Evolutionary conservation across 1,139 yeast species (phyloP).

Genomic region (Casaregolazyma suthepensis): DNA sequence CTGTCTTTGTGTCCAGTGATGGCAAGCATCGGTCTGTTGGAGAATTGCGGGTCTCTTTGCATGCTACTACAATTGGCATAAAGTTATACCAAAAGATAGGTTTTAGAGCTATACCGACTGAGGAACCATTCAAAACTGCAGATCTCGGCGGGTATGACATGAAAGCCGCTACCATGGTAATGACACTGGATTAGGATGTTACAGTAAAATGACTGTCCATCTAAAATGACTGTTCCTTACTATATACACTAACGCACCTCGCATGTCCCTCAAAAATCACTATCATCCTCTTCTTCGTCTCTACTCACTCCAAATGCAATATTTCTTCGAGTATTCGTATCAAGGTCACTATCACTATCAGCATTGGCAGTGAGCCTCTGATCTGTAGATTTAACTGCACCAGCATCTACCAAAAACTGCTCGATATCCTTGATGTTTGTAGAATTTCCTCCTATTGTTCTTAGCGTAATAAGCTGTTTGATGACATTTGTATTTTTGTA

Average conservation of each 20-base stretch:
- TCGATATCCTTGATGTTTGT: slow-evolving; percentile 67
- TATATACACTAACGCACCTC: neutral
- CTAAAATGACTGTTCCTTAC: neutral
- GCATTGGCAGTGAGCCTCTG: slow-evolving; percentile 58
- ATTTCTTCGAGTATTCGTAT: slow-evolving; percentile 7
- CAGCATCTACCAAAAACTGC: slow-evolving; percentile 54
- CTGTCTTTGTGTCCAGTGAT: slow-evolving; percentile 3
- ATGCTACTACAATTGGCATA: neutral
- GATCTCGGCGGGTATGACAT: neutral
- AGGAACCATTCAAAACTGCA: neutral
- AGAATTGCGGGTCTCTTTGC: slow-evolving; percentile 2
- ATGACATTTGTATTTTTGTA: slow-evolving; percentile 71
- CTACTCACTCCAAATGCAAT: slow-evolving; percentile 1
- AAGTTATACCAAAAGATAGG: slow-evolving; percentile 2
- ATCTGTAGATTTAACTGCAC: slow-evolving; percentile 62
- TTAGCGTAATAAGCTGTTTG: slow-evolving; percentile 72
- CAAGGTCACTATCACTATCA: slow-evolving; percentile 48
- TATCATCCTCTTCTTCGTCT: slow-evolving; percentile 9
- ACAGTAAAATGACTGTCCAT: too few species aligned
- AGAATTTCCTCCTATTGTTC: slow-evolving; percentile 78
- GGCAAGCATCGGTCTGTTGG: slow-evolving; percentile 3
- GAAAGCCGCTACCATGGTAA: neutral
- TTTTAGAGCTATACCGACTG: neutral
- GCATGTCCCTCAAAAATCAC: neutral
- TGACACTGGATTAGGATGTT: neutral